Evolutionary conservation across 495 filamentous ascomycete species (phyloP).

Genomic region (Schizothecium vesticola): DNA sequence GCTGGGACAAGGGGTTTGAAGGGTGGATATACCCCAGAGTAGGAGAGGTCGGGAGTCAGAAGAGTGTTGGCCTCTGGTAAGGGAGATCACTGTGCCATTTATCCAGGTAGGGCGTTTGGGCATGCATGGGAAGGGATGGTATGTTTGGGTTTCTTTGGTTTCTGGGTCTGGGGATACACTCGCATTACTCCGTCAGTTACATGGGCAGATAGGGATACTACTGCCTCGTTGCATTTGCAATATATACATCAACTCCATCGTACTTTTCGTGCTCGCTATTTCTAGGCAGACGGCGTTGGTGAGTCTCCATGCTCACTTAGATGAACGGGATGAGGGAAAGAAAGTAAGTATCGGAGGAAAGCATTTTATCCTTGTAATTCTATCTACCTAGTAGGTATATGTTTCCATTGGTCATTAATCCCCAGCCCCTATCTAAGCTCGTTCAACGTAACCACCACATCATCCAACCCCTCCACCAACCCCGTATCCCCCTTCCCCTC

Average conservation of each 20-base stretch:
- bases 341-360: no score
- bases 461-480: conserved; percentile 1
- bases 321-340: no score
- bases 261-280: neutral
- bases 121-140: neutral
- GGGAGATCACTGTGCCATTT: neutral
- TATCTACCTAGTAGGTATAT: no score
- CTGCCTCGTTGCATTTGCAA: neutral
- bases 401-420: neutral
- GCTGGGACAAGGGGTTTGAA: neutral
- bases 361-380: no score
- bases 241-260: neutral
- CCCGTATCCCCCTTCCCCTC: neutral
- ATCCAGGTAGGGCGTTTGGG: neutral
- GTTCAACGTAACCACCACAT: conserved; percentile 1
- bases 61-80: neutral
- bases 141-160: neutral
- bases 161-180: neutral
- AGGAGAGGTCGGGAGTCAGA: neutral
- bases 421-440: neutral
- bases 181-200: neutral
- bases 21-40: neutral
- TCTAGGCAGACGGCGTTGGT: neutral
- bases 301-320: neutral
- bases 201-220: neutral